These are phyloP conservation scores for Fusarium longipes DNA, from an alignment of 2,329 filamentous ascomycete species.

Conservation along the genomic window DNA sequence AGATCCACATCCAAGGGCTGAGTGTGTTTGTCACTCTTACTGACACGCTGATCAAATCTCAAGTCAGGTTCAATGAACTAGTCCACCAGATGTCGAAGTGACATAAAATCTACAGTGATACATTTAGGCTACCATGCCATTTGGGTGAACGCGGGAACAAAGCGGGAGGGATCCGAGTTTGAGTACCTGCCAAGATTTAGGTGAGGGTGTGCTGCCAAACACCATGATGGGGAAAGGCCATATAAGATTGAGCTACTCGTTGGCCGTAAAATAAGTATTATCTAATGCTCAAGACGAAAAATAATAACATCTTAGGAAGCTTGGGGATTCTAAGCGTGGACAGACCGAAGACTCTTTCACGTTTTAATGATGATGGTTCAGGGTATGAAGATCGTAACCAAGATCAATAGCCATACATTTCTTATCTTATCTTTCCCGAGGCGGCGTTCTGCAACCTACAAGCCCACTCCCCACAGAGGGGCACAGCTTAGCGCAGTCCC, in stretches of 20 bases:
- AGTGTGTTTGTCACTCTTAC: not conserved
- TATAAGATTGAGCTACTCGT: rapidly evolving
- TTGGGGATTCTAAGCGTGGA: not conserved
- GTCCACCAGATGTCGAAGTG: not conserved
- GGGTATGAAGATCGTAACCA: too few relatives aligned
- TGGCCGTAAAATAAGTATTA: too few relatives aligned
- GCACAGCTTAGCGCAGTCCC: conserved; percentile 16
- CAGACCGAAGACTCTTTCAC: not conserved
- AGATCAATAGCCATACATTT: not conserved
- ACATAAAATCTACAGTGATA: not conserved
- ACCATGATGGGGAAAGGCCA: too few relatives aligned
- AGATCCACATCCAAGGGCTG: not conserved
- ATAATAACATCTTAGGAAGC: too few relatives aligned
- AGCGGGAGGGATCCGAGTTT: not conserved
- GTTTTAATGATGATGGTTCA: not conserved
- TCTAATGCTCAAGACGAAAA: too few relatives aligned
- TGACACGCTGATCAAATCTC: not conserved
- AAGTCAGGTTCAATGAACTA: not conserved
- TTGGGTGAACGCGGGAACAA: not conserved
- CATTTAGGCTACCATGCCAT: too few relatives aligned
- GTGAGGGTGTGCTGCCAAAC: not conserved
- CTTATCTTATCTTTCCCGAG: not conserved
- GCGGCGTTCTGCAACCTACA: conserved; percentile 28
- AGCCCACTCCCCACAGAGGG: conserved; percentile 28
- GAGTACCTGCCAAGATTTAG: not conserved